These are phyloP conservation scores for Centaurea solstitialis DNA, from an alignment of 129 eudicot genomes.

Conservation along the genomic window DNA sequence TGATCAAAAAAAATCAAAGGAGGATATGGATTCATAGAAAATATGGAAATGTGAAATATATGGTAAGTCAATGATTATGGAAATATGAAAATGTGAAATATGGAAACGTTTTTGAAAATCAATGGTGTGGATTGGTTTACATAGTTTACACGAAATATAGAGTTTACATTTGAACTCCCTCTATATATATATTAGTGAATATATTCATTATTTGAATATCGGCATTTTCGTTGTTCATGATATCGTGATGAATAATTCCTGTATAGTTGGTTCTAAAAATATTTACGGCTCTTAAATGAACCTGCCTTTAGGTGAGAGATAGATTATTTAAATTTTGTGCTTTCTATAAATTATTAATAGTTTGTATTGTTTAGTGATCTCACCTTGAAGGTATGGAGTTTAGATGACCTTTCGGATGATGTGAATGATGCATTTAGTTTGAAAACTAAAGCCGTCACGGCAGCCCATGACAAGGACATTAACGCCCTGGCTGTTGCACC, in stretches of 20 bases:
- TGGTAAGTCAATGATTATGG: no score
- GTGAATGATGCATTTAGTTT: conserved; percentile 47
- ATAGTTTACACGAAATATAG: no score
- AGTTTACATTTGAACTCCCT: no score
- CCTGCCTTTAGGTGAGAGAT: background rate
- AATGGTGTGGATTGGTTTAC: no score
- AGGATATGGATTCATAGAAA: no score
- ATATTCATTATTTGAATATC: background rate
- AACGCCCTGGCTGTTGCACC: conserved; percentile 90
- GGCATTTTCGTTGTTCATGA: background rate
- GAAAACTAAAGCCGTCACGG: conserved; percentile 76
- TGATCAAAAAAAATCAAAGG: no score
- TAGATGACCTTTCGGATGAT: conserved; percentile 55
- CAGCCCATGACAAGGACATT: conserved; percentile 91
- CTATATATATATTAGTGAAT: no score
- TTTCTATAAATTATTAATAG: background rate
- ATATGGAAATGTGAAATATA: no score
- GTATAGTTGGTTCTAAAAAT: no score
- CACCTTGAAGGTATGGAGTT: conserved; percentile 86
- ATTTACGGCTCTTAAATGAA: background rate
- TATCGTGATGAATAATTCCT: background rate
- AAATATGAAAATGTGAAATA: no score
- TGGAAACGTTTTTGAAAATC: no score
- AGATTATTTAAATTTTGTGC: background rate
- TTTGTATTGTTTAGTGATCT: conserved; percentile 58